A percentile compares a stretch with the other conserved stretches of the same genome.
Conservation (phyloP, 805 yeast species). For the Kazachstania kunashirensis region DNA sequence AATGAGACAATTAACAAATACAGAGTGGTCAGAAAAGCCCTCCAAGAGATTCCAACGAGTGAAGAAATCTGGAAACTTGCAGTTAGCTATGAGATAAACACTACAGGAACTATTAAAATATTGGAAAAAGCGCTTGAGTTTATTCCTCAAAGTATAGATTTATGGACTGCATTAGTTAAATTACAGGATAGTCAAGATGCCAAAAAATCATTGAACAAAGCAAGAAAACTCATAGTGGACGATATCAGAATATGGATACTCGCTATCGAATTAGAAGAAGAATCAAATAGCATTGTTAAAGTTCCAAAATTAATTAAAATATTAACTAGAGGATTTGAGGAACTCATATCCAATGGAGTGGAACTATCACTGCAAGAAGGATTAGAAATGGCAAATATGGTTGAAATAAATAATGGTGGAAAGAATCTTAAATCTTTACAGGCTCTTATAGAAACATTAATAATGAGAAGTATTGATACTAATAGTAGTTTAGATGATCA, state of each 20-base stretch:
- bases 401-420: slow-evolving; percentile 32
- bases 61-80: slow-evolving; percentile 60
- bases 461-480: slow-evolving; percentile 31
- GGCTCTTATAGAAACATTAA: slow-evolving; percentile 43
- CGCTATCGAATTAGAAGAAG: slow-evolving; percentile 58
- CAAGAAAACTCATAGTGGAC: slow-evolving; percentile 44
- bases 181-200: slow-evolving; percentile 39
- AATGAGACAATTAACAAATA: slow-evolving; percentile 42
- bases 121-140: slow-evolving; percentile 58
- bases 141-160: slow-evolving; percentile 50
- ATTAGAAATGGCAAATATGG: slow-evolving; percentile 44
- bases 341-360: slow-evolving; percentile 36
- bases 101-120: slow-evolving; percentile 41
- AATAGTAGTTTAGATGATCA: slow-evolving; percentile 15
- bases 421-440: slow-evolving; percentile 12
- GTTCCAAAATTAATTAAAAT: slow-evolving; percentile 23
- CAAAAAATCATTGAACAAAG: slow-evolving; percentile 44
- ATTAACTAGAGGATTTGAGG: slow-evolving; percentile 36
- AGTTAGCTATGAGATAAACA: slow-evolving; percentile 48
- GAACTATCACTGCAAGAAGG: slow-evolving; percentile 37
- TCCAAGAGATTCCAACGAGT: slow-evolving; percentile 52
- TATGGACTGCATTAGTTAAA: slow-evolving; percentile 55
- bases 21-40: slow-evolving; percentile 57
- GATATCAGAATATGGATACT: slow-evolving; percentile 56
- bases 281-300: slow-evolving; percentile 35